Base-by-base conservation (phyloP, 257 asterid species). In the Ilex aquifolium region DNA sequence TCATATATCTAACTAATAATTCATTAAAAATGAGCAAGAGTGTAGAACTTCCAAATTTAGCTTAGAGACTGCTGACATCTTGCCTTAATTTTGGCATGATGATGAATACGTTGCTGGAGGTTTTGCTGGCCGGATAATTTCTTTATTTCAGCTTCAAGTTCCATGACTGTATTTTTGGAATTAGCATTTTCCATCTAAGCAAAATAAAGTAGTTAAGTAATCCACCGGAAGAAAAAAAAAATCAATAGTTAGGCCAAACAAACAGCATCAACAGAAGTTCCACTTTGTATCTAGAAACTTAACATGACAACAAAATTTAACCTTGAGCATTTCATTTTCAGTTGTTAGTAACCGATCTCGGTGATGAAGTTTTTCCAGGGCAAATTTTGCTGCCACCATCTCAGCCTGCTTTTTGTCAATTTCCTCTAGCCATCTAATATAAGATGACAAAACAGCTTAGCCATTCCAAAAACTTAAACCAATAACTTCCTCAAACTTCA, bases 91-190 rank as follows among this genome's bases (percentile, higher is more conserved):
- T 90, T 93, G 32, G 96, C 95, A 71, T 93, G 99, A 79, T 93
- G 99, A 73, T 93, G 97, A 74, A 93, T 93, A 32, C 97, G 95
- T 68, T 93, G 97, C 49, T 93, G 97, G 72, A 93, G 83, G 74
- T 93, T 93, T 72, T 93, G 97, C 69, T 93, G 97, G 59, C 95
- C 97, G 13, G 95, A 85, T 74, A 93, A 68, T 80, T 87, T 87
- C 71, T 83, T 80, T 62, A 90, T 72, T 74, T 85, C 97, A 16
- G 55, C 76, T 78, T 93, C 99, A 55, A 93, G 95, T 52, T 85
- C 96, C 64, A 72, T 79, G 44, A 79, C 85, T 80, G 73, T 84
- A 76, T 78, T 83, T 75, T 85, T 93, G 68, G 84, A 75, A 64
- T 66, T 85, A 57, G 76, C 57, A 76, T 77, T 87, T 63, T 85